Percentiles rank a stretch among this genome's conserved stretches.
Evolutionary conservation across 164 flowering plant species (phyloP).

Genomic region (Annona cherimola): DNA sequence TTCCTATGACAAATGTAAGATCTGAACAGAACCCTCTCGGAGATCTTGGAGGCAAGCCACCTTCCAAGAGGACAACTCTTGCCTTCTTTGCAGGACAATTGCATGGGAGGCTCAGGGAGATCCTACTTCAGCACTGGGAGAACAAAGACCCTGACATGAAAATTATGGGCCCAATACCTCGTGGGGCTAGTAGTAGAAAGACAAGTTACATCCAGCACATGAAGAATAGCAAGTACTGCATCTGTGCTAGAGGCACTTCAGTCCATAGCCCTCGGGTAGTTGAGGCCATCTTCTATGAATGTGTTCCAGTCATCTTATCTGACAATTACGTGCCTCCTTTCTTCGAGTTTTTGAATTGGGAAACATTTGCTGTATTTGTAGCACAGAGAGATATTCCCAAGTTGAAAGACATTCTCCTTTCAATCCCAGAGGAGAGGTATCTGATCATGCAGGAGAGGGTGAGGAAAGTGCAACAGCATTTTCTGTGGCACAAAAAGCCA

Average conservation of each 20-base stretch:
- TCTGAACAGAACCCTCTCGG: conserved; percentile 23
- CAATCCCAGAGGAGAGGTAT: conserved; percentile 33
- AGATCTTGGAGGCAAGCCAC: conserved; percentile 35
- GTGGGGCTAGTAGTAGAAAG: conserved; percentile 11
- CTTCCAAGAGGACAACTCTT: conserved; percentile 27
- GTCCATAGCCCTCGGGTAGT: conserved; percentile 37
- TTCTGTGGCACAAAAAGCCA: conserved; percentile 40
- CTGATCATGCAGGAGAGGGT: conserved; percentile 27
- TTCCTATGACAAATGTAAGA: conserved; percentile 30
- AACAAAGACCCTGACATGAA: conserved; percentile 25
- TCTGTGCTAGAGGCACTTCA: conserved; percentile 37
- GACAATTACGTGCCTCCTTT: conserved; percentile 46
- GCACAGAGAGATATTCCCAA: conserved; percentile 31
- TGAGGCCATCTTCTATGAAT: conserved; percentile 36
- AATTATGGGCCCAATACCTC: conserved; percentile 32
- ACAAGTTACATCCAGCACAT: conserved; percentile 26
- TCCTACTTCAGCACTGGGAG: conserved; percentile 13
- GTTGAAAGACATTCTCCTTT: conserved; percentile 28
- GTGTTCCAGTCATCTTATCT: conserved; percentile 43
- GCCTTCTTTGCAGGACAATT: conserved; percentile 45
- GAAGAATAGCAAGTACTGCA: conserved; percentile 44
- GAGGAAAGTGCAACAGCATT: conserved; percentile 35
- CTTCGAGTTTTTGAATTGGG: conserved; percentile 40
- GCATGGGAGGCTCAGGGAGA: conserved; percentile 40
- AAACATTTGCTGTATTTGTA: conserved; percentile 32